phyloP scores from a whole-genome alignment of 2,329 filamentous ascomycete species.

The Diaporthe nobilis region DNA sequence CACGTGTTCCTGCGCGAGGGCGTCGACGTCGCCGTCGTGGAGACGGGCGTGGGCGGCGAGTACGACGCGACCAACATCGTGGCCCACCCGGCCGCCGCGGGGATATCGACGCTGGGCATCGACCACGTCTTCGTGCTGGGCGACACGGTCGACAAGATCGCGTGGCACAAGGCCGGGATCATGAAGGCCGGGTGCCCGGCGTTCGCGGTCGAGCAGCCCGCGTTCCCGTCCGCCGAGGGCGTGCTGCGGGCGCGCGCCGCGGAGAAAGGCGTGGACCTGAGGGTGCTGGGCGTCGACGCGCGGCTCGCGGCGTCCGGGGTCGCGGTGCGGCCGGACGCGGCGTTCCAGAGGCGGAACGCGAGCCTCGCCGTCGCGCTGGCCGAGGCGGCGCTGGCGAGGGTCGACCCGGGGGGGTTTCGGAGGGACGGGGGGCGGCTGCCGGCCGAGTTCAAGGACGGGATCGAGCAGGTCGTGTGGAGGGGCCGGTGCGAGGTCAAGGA shows the following conservation, averaged over 20 bases:
- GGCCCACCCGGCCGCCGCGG: conserved; percentile 68
- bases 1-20: conserved; percentile 76
- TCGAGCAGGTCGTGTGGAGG: conserved; percentile 82
- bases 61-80: conserved; percentile 79
- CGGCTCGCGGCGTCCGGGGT: conserved; percentile 53
- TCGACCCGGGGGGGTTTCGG: conserved; percentile 54
- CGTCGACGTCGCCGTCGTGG: conserved; percentile 74
- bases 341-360: conserved; percentile 72
- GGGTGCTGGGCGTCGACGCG: conserved; percentile 61
- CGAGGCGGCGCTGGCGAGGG: conserved; percentile 61
- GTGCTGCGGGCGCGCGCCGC: conserved; percentile 71
- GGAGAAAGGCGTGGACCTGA: conserved; percentile 65
- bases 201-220: conserved; percentile 68
- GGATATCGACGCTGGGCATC: conserved; percentile 76
- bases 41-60: conserved; percentile 78
- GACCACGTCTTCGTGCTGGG: conserved; percentile 78
- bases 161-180: conserved; percentile 82
- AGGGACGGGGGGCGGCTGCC: conserved; percentile 61
- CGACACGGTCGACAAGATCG: conserved; percentile 74
- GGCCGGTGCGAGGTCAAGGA: conserved; percentile 80
- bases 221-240: conserved; percentile 55
- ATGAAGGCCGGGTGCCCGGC: conserved; percentile 73
- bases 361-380: conserved; percentile 65
- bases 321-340: conserved; percentile 64
- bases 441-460: conserved; percentile 76